Evolutionary conservation across 106 monocot genomes (phyloP).

Genomic region (Dendrobium catenatum): DNA sequence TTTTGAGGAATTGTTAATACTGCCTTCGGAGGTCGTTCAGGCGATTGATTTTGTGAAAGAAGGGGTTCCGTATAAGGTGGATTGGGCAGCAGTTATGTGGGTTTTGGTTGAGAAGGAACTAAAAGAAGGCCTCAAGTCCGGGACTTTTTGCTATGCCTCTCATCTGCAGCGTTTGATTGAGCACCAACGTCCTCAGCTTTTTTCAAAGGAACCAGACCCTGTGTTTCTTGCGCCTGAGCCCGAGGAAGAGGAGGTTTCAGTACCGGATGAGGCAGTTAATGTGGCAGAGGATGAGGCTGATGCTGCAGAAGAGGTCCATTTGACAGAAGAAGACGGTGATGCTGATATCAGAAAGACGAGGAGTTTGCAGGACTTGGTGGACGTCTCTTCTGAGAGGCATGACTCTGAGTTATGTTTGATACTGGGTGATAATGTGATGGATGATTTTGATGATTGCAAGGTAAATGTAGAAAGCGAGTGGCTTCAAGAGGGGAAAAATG

Average conservation of each 20-base stretch:
- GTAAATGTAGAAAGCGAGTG: conserved; percentile 13
- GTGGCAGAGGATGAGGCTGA: background rate
- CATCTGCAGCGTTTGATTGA: conserved; percentile 71
- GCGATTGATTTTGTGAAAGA: conserved; percentile 52
- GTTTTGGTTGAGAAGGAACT: conserved; percentile 78
- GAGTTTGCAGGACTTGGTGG: conserved; percentile 3
- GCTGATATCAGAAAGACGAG: background rate
- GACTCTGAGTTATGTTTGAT: conserved; percentile 1
- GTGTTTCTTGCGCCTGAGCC: conserved; percentile 1
- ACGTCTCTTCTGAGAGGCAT: conserved; percentile 3
- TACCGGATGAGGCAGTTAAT: background rate
- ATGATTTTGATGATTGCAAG: conserved; percentile 16
- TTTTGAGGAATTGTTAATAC: conserved; percentile 34
- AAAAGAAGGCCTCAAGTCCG: conserved; percentile 34
- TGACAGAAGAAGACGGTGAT: conserved; percentile 1
- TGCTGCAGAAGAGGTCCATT: background rate
- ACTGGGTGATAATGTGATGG: conserved; percentile 10
- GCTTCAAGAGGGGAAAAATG: conserved; percentile 9
- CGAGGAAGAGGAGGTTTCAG: background rate
- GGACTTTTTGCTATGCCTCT: conserved; percentile 66
- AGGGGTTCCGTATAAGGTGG: conserved; percentile 62
- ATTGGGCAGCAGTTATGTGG: conserved; percentile 81
- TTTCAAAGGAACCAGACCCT: conserved; percentile 18
- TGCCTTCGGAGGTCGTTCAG: conserved; percentile 41
- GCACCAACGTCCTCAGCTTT: conserved; percentile 42